These are phyloP conservation scores for Ceratocystis huliohia DNA, from an alignment of 2,329 filamentous ascomycete species.

Conservation along the genomic window DNA sequence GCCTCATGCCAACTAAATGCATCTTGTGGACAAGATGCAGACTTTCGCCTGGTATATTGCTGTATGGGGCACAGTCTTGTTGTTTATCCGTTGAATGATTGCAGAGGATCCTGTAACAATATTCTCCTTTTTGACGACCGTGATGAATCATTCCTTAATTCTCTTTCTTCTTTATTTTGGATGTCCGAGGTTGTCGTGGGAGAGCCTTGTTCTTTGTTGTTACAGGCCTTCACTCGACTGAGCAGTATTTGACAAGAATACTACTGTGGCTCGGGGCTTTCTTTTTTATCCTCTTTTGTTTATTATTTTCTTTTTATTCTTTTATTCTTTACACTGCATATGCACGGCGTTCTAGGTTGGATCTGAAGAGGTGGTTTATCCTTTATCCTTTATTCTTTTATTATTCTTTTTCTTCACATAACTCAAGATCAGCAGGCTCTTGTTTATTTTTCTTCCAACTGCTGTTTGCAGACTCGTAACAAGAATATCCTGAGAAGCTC, in stretches of 20 bases:
- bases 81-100: slow-evolving; percentile 2
- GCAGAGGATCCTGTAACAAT: slow-evolving; percentile 9
- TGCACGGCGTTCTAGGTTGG: slow-evolving; percentile 15
- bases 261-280: background rate
- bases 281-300: background rate
- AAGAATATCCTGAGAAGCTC: background rate
- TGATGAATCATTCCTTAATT: slow-evolving; percentile 13
- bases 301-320: slow-evolving; percentile 22
- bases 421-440: background rate
- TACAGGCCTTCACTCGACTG: background rate
- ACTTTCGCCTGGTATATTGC: background rate
- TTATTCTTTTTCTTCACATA: background rate
- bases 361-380: background rate
- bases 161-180: slow-evolving; percentile 1
- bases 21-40: too few species aligned
- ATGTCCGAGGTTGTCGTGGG: slow-evolving; percentile 7
- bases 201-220: slow-evolving; percentile 12
- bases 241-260: too few species aligned
- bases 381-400: background rate
- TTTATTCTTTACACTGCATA: slow-evolving; percentile 18
- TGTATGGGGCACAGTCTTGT: background rate
- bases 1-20: too few species aligned
- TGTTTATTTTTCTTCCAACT: background rate
- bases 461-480: background rate
- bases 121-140: slow-evolving; percentile 16